These are phyloP conservation scores for Dioscorea cayenensis DNA, from an alignment of 116 monocot genomes.

Conservation along the genomic window DNA sequence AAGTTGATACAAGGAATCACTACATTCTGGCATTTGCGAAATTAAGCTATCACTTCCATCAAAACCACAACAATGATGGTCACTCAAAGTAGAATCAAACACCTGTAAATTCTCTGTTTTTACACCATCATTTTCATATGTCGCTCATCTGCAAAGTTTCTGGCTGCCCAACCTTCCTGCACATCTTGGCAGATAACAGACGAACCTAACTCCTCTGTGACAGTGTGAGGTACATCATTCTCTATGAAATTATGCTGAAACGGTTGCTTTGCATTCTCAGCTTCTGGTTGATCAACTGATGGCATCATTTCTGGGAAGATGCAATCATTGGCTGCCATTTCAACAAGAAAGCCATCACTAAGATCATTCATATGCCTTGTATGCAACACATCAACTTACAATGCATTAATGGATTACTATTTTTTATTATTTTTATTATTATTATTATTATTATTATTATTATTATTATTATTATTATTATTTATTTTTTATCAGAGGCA, in stretches of 20 bases:
- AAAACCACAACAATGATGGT: slow-evolving; percentile 13
- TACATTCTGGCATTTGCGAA: slow-evolving; percentile 20
- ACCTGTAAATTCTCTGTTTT: slow-evolving; percentile 8
- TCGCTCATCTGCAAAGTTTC: slow-evolving; percentile 8
- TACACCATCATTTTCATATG: slow-evolving; percentile 11
- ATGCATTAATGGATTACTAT: too few relatives aligned
- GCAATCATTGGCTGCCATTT: slow-evolving; percentile 3
- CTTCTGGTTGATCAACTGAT: slow-evolving; percentile 17
- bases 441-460: too few relatives aligned
- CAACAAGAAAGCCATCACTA: slow-evolving; percentile 19
- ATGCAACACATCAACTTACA: slow-evolving; percentile 8
- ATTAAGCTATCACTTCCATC: slow-evolving; percentile 15
- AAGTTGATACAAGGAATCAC: slow-evolving; percentile 23
- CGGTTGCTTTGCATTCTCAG: slow-evolving; percentile 15
- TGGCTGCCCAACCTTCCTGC: slow-evolving; percentile 17
- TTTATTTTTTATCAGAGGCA: too few relatives aligned
- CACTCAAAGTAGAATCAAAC: slow-evolving; percentile 16
- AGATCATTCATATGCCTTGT: slow-evolving; percentile 8
- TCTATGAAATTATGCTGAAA: slow-evolving; percentile 24
- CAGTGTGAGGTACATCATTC: slow-evolving; percentile 21
- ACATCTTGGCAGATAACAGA: slow-evolving; percentile 14
- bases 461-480: too few relatives aligned
- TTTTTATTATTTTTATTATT: too few relatives aligned
- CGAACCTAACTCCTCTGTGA: slow-evolving; percentile 20
- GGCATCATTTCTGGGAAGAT: slow-evolving; percentile 15